Percentiles rank a stretch among this genome's conserved stretches.
Conservation (phyloP, 129 eudicot species). For the Logfia minima region DNA sequence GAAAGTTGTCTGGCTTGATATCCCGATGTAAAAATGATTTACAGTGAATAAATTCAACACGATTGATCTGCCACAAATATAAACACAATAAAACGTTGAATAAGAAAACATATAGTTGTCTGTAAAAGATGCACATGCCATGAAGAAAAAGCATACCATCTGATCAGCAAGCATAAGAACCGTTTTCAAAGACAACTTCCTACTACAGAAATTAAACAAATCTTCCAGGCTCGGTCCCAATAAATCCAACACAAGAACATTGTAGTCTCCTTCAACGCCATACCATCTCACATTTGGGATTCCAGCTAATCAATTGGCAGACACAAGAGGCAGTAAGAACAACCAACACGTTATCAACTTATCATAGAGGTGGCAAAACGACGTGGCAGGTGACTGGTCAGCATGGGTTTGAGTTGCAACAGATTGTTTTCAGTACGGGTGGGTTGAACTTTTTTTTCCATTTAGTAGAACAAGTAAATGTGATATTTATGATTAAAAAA, state of each 20-base stretch:
- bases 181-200: slow-evolving; percentile 90
- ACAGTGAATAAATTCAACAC: slow-evolving; percentile 83
- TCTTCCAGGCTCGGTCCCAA: slow-evolving; percentile 98
- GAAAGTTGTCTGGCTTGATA: slow-evolving; percentile 97
- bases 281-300: slow-evolving; percentile 89
- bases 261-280: slow-evolving; percentile 99
- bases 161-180: slow-evolving; percentile 99
- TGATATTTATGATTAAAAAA: neutral
- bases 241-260: slow-evolving; percentile 93
- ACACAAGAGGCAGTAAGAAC: slow-evolving; percentile 31
- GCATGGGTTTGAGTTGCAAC: neutral
- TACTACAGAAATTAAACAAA: slow-evolving; percentile 86
- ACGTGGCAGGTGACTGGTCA: neutral
- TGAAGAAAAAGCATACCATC: slow-evolving; percentile 56
- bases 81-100: slow-evolving; percentile 2
- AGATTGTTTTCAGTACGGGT: neutral
- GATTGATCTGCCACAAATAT: slow-evolving; percentile 56
- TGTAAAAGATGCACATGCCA: neutral
- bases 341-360: neutral
- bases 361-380: neutral
- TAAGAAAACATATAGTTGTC: neutral
- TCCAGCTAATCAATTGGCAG: slow-evolving; percentile 66
- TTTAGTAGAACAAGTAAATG: neutral
- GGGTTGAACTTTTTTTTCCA: neutral
- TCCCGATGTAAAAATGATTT: slow-evolving; percentile 96